These are phyloP conservation scores for Scytalidium lignicola DNA, from an alignment of 2,329 filamentous ascomycete species.

Conservation along the genomic window DNA sequence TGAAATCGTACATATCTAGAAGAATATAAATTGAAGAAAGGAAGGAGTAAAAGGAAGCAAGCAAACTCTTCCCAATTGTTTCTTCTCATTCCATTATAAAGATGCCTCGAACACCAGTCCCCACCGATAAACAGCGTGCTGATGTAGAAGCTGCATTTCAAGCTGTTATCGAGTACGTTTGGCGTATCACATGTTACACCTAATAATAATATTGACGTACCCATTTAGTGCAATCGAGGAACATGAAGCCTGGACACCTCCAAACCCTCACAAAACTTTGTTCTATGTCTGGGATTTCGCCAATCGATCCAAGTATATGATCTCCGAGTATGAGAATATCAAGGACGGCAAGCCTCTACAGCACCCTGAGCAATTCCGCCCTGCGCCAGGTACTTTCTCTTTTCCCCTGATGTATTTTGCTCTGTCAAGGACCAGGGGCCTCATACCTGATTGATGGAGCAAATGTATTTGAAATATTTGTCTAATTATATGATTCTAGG, in stretches of 20 bases:
- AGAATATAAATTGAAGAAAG: no score
- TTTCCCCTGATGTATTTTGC: background rate
- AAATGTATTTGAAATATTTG: background rate
- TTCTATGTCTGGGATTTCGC: slow-evolving; percentile 38
- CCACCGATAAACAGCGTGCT: slow-evolving; percentile 5
- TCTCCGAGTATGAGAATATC: slow-evolving; percentile 36
- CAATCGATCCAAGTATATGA: slow-evolving; percentile 36
- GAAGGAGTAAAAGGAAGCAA: no score
- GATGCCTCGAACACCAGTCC: background rate
- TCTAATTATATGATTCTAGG: slow-evolving; percentile 2
- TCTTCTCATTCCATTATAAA: background rate
- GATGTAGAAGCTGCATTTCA: slow-evolving; percentile 4
- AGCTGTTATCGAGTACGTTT: slow-evolving; percentile 7
- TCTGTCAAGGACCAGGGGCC: no score
- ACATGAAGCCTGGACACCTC: slow-evolving; percentile 14
- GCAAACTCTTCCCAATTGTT: no score
- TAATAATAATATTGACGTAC: no score
- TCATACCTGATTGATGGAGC: background rate
- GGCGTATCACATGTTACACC: background rate
- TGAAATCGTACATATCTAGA: no score
- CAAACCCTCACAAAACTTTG: slow-evolving; percentile 28
- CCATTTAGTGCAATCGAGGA: slow-evolving; percentile 13
- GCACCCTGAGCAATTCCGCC: slow-evolving; percentile 31
- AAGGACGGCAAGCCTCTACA: slow-evolving; percentile 27
- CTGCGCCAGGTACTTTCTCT: slow-evolving; percentile 6